Evolutionary conservation across 2,329 filamentous ascomycete genomes (phyloP).

Genomic region (Fusarium pininemorale): DNA sequence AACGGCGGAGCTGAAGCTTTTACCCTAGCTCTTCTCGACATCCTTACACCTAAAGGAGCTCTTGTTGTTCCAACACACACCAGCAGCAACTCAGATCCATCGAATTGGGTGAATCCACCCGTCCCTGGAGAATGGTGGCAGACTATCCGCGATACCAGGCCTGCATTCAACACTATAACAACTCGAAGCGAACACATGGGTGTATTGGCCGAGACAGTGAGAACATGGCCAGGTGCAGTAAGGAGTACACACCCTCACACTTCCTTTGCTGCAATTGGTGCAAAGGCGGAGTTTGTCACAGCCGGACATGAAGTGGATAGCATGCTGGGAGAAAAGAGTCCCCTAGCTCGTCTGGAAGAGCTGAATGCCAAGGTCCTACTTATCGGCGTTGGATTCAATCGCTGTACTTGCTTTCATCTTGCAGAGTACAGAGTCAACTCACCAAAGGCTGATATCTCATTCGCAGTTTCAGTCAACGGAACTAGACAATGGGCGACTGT

Average conservation of each 20-base stretch:
- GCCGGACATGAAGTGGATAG: neutral
- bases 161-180: neutral
- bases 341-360: neutral
- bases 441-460: neutral
- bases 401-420: constrained; percentile 6
- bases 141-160: neutral
- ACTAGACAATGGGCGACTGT: neutral
- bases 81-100: constrained; percentile 4
- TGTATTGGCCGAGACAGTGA: neutral
- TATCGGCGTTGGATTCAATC: neutral
- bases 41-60: neutral
- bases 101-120: neutral
- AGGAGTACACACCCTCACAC: constrained; percentile 2
- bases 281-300: neutral
- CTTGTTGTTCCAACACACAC: neutral
- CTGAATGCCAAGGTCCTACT: neutral
- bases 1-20: constrained; percentile 1
- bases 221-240: neutral
- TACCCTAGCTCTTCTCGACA: neutral
- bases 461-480: neutral
- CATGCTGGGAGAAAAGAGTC: neutral
- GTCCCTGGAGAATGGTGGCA: constrained; percentile 2
- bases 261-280: neutral
- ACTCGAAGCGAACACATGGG: neutral
- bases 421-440: neutral